Base-by-base conservation (phyloP, 208 protist species). In the Leishmania amazonensis region DNA sequence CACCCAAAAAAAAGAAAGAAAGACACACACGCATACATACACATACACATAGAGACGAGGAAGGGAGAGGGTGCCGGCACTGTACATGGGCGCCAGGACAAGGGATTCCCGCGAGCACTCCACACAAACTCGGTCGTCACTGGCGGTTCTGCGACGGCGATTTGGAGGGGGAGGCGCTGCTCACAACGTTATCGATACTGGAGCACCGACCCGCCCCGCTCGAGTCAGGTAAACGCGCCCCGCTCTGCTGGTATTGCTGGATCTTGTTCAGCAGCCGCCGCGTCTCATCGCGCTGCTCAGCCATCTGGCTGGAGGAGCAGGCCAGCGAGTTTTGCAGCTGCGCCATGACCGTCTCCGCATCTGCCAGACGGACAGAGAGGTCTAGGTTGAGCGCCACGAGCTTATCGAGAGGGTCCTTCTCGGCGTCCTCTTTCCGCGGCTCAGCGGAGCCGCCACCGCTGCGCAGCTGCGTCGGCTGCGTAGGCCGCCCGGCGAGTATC, bases 321-420 rank as follows among this genome's bases (percentile, higher is more conserved):
- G 75, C 79, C 40, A 90, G 79, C 2, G 79, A 77, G 19, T 68
- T 62, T 67, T 87, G 84, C 64, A 89, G 70, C 38, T 88, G 76
- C 54, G 75, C 65, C 28, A 88, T 85, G n/a, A 90, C 75, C 45
- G 80, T 75, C 54, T 88, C 86, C 19, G 83, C 81, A 47, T 89
- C 83, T 35, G 80, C 81, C 11, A 91, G 80, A 24, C 84, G 87
- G 45, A 84, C 84, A 53, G 79, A 85, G 47, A 90, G 79, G 13
- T 82, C 87, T 38, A 85, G 65, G 79, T 87, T 90, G 31, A 83
- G 78, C 21, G 87, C 87, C 5, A 70, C 78, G 21, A 87, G 84
- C 6, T 70, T 67, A 53, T 85, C 78, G 1, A 85, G n/a, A 2
- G 78, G 35, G 49, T 81, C 78, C 35, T 35, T 68, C 62, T 53